Evolutionary conservation across 345 rosid genomes (phyloP).

Genomic region (Camelina hispida): DNA sequence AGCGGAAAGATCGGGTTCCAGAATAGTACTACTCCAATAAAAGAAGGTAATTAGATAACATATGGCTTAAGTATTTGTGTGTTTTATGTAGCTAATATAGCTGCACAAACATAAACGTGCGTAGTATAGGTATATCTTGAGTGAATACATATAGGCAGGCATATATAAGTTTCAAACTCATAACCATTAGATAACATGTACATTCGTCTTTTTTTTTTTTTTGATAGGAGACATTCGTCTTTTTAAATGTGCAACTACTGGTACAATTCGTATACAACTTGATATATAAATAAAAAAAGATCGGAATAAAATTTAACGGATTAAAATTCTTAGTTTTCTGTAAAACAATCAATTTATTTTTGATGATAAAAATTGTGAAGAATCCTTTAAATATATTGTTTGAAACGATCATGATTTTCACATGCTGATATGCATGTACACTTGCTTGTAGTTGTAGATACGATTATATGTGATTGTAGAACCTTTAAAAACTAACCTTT

Average conservation of each 20-base stretch:
- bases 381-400: neutral
- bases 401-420: slow-evolving; percentile 5
- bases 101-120: slow-evolving; percentile 4
- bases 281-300: neutral
- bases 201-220: too few relatives aligned
- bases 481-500: slow-evolving; percentile 16
- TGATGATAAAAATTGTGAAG: neutral
- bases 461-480: neutral
- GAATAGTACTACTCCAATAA: slow-evolving; percentile 7
- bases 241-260: neutral
- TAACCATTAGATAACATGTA: slow-evolving; percentile 14
- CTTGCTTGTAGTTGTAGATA: neutral
- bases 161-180: slow-evolving; percentile 1
- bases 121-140: neutral
- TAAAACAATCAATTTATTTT: neutral
- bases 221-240: neutral
- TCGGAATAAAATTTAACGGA: too few relatives aligned
- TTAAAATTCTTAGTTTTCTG: too few relatives aligned
- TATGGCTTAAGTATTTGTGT: neutral
- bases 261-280: slow-evolving; percentile 14
- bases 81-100: slow-evolving; percentile 12
- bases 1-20: slow-evolving; percentile 34
- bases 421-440: slow-evolving; percentile 14
- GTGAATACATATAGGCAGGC: neutral
- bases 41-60: slow-evolving; percentile 32